A percentile compares a stretch with the other conserved stretches of the same genome.
These are phyloP conservation scores for Metschnikowia cubensis DNA, from an alignment of 805 yeast species.

Conservation along the genomic window DNA sequence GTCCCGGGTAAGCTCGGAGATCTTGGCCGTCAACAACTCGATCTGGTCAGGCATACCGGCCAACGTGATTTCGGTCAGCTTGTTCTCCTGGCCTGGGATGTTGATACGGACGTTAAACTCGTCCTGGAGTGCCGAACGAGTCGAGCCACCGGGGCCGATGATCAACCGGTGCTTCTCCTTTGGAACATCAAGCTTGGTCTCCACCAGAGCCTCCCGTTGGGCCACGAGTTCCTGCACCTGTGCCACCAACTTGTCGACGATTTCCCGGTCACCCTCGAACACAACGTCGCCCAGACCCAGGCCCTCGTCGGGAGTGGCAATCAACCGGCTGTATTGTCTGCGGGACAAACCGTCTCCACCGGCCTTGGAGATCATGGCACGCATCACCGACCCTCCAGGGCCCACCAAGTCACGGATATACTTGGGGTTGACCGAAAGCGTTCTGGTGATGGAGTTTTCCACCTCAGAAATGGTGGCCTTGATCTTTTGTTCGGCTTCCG, in stretches of 20 bases:
- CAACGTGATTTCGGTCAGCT: slow-evolving; percentile 50
- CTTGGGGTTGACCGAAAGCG: slow-evolving; percentile 65
- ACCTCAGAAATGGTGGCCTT: slow-evolving; percentile 59
- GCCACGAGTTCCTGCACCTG: slow-evolving; percentile 61
- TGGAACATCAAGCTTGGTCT: slow-evolving; percentile 55
- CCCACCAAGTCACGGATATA: slow-evolving; percentile 78
- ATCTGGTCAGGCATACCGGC: slow-evolving; percentile 66
- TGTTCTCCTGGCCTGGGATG: slow-evolving; percentile 60
- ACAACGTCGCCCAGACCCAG: slow-evolving; percentile 56
- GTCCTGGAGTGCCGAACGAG: slow-evolving; percentile 66
- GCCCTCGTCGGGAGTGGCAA: slow-evolving; percentile 66
- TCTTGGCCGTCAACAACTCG: slow-evolving; percentile 57
- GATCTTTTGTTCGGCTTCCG: slow-evolving; percentile 64
- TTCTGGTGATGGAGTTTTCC: slow-evolving; percentile 54
- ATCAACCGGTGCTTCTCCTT: slow-evolving; percentile 70
- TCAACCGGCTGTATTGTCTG: slow-evolving; percentile 47
- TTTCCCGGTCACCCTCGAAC: slow-evolving; percentile 68
- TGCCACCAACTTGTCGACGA: slow-evolving; percentile 65
- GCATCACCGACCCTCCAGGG: slow-evolving; percentile 66
- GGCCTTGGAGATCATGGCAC: slow-evolving; percentile 70
- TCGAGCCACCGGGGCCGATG: slow-evolving; percentile 78
- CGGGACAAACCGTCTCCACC: slow-evolving; percentile 54
- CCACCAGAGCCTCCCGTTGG: slow-evolving; percentile 56
- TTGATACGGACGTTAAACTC: slow-evolving; percentile 60
- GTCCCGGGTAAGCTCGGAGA: slow-evolving; percentile 59